phyloP scores from a whole-genome alignment of 345 rosid genomes.

The Eucalyptus pumila region DNA sequence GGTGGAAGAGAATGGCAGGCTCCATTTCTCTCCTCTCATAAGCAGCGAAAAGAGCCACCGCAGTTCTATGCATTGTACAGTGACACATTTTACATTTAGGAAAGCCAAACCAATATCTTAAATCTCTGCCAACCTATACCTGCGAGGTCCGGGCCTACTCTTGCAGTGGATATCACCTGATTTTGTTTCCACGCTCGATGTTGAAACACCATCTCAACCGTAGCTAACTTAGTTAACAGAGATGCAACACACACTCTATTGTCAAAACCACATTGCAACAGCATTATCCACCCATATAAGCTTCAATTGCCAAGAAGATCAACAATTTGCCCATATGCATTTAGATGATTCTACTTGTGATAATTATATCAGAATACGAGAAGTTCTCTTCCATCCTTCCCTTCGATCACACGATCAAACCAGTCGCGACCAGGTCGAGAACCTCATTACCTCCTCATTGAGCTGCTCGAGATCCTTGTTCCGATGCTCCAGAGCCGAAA shows the following conservation, averaged over 20 bases:
- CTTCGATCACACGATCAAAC: not conserved
- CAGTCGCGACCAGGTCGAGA: not conserved
- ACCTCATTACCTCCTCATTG: conserved; percentile 36
- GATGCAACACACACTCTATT: not conserved
- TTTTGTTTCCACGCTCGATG: not conserved
- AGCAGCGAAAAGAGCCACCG: not conserved
- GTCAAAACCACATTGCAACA: not conserved
- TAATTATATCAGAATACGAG: not conserved
- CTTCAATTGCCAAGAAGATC: not conserved
- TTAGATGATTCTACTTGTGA: not conserved
- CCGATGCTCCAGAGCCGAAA: conserved; percentile 27
- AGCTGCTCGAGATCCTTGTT: conserved; percentile 36
- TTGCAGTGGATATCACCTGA: not conserved
- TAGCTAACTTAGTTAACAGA: not conserved
- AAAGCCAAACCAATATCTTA: not conserved
- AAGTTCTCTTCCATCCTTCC: not conserved
- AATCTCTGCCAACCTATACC: not conserved
- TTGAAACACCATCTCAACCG: not conserved
- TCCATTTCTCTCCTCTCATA: not conserved
- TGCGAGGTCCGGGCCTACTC: not conserved
- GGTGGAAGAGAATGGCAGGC: not conserved
- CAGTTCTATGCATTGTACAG: not conserved
- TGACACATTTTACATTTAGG: not conserved
- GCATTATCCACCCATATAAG: not conserved
- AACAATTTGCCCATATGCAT: not conserved